Evolutionary conservation across 768 basidiomycete genomes (phyloP).

Genomic region (Termitomyces sp.): DNA sequence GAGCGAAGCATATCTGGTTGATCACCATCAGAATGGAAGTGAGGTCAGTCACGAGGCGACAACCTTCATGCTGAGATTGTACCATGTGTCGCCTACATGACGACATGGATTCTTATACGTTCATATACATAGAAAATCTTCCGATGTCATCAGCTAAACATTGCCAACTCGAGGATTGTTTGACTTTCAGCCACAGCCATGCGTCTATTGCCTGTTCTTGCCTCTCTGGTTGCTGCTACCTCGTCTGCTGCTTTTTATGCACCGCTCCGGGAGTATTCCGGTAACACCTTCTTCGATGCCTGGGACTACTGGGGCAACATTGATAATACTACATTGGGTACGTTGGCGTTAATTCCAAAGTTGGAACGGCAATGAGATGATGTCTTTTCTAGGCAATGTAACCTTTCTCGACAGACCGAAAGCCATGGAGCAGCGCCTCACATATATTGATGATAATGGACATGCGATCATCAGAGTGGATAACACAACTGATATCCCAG

Average conservation of each 20-base stretch:
- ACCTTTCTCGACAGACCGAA: slow-evolving; percentile 43
- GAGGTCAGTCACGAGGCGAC: no score
- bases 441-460: slow-evolving; percentile 58
- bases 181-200: not conserved
- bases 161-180: not conserved
- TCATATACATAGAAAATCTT: no score
- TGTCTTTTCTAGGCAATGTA: slow-evolving; percentile 30
- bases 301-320: slow-evolving; percentile 7
- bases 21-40: no score
- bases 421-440: slow-evolving; percentile 36
- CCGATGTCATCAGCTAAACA: not conserved
- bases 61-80: no score
- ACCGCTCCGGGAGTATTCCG: slow-evolving; percentile 3
- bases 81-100: no score
- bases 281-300: slow-evolving; percentile 3
- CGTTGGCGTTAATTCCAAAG: not conserved
- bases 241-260: not conserved
- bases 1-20: no score
- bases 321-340: slow-evolving; percentile 7
- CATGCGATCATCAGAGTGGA: slow-evolving; percentile 73
- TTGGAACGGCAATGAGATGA: not conserved
- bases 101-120: no score
- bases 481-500: slow-evolving; percentile 51
- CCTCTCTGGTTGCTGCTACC: not conserved
- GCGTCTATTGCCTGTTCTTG: not conserved